Evolutionary conservation across 345 rosid species (phyloP), one percentile per base, ranked within the genome.

Genomic region (Theobroma cacao): DNA sequence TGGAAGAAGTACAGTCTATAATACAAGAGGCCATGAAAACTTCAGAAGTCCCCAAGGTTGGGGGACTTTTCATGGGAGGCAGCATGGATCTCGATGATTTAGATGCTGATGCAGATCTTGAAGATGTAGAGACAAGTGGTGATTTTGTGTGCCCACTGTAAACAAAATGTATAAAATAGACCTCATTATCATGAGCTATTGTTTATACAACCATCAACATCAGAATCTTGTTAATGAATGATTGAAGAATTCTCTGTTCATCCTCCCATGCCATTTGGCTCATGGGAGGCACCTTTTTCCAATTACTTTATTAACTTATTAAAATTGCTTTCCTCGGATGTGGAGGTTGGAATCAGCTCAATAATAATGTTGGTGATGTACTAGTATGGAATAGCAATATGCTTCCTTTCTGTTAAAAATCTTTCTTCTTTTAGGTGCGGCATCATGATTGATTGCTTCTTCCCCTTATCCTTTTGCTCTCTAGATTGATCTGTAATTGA

Each of bases 11-110:
- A 5, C 61, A 83, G 71, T 80, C 73, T 55, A 80, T 91, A 58
- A 64, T 90, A 38, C 88, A 90, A 73, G 92, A 89, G 80, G 97
- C 94, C 53, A 82, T 89, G 48, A 88, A 84, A 82, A 10, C 80
- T n/a, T 47, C 82, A 7, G 88, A 66, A 69, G 77, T 78, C 61
- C 78, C 79, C 17, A 80, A 80, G 81, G 78, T 45, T 62, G 89
- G 66, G 43, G 82, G 76, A 30, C 67, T 76, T 79, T 80, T 78
- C 31, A 56, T 84, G 20, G 91, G 85, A 79, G 83, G 89, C 78
- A 84, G 86, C 82, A 84, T 91, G 90, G 92, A 92, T 72, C 83
- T 92, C 20, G 97, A 91, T 79, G 92, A 88, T 81, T 58, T 90
- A 76, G 95, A 90, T 75, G 43, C 68, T 0, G 89, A 90, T 36